Percentiles rank a stretch among this genome's conserved stretches.
Conservation (phyloP, 2,329 filamentous ascomycete species). For the Grosmannia serpens region DNA sequence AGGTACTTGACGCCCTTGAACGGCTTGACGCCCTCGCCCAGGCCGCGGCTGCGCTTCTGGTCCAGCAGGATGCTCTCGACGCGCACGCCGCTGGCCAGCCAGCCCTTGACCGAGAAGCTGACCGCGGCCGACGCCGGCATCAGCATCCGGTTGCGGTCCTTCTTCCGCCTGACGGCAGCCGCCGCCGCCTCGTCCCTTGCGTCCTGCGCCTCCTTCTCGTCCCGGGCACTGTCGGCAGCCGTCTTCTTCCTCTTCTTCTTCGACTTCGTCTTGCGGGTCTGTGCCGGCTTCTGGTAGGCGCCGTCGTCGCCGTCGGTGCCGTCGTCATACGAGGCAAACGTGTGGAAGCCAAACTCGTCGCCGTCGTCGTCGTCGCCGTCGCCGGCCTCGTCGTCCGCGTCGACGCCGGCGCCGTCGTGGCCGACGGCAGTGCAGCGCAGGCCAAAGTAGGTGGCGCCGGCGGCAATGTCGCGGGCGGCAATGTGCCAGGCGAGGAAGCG, state of each 20-base stretch:
- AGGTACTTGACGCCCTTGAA: conserved; percentile 98
- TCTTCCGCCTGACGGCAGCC: conserved; percentile 25
- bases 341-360: conserved; percentile 40
- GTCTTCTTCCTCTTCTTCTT: conserved; percentile 18
- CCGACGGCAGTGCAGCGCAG: conserved; percentile 75
- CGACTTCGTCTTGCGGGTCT: conserved; percentile 21
- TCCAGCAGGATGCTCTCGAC: conserved; percentile 58
- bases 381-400: conserved; percentile 25
- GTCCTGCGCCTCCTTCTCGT: neutral
- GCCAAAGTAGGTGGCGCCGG: conserved; percentile 55
- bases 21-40: conserved; percentile 81
- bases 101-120: conserved; percentile 60
- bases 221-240: conserved; percentile 6
- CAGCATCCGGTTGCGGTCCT: conserved; percentile 58
- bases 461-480: conserved; percentile 61
- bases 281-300: conserved; percentile 34
- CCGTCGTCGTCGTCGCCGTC: conserved; percentile 32
- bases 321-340: conserved; percentile 31
- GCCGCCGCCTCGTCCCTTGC: conserved; percentile 10
- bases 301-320: conserved; percentile 33
- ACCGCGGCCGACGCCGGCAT: conserved; percentile 72
- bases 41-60: conserved; percentile 68
- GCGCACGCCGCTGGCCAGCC: conserved; percentile 56
- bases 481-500: conserved; percentile 73
- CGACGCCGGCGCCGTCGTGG: conserved; percentile 32